Base-by-base conservation (phyloP, 1,284 basidiomycete genomes). In the Ceratobasidium sp. region DNA sequence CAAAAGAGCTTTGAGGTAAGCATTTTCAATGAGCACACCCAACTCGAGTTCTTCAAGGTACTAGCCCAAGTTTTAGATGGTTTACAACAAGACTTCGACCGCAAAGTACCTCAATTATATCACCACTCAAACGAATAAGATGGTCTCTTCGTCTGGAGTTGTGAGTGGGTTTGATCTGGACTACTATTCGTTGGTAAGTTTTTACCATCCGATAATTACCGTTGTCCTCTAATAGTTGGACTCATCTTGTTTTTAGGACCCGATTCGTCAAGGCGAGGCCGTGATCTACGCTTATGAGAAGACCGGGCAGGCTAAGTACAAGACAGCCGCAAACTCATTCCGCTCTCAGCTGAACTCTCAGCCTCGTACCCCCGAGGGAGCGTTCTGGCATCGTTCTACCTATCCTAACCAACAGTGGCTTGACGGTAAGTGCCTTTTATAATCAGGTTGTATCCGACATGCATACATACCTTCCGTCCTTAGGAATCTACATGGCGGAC, bases 401-500 rank as follows among this genome's bases (percentile, higher is more conserved):
- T 74, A 74, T 33, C 69, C 56, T n/a, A 63, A 74, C 60, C 69
- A 74, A 33, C 69, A 74, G 35, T 74, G 69, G 69, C 58, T 74
- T 39, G 69, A 74, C 35, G 69, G 69, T 63, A 10, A 74, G 69
- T 39, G 20, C 15, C 8, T 23, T 33, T 6, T 6, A 28, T 1
- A 4, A 45, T 13, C 28, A n/a, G n/a, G n/a, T 26, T 23, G 17
- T 13, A 58, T n/a, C 49, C 26, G 7, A 6, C 61, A 13, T 64
- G 13, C 8, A 64, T 23, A 4, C 5, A 45, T 49, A 45, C 23
- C 17, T 35, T 15, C n/a, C 6, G 10, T 33, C n/a, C 13, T 6
- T 10, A 74, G 69, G 69, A 11, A 66, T 75, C 31, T 78, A 78
- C 51, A 78, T 78, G 77, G 74, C 71, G 28, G 74, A 76, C 81